Percentiles rank a stretch among this genome's conserved stretches.
These are phyloP conservation scores for Sporodiniella umbellata DNA, from an alignment of 371 early-diverging fungal species.

Conservation along the genomic window DNA sequence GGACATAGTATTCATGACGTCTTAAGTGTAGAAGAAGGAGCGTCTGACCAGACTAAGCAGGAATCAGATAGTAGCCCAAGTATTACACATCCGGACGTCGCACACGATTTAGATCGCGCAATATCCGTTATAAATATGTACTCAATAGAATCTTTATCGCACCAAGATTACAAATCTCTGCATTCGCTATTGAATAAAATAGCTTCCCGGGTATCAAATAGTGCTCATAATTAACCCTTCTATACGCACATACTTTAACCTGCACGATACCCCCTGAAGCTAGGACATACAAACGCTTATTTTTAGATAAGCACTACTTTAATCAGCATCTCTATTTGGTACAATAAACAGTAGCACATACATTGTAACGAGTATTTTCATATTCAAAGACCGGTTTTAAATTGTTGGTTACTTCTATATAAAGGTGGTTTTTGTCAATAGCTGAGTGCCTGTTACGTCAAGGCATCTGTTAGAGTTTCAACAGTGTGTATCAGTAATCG, in stretches of 20 bases:
- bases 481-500: too few species aligned
- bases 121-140: not conserved
- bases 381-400: too few species aligned
- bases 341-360: too few species aligned
- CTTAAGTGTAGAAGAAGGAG: slow-evolving; percentile 8
- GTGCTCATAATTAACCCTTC: slow-evolving; percentile 39
- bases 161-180: not conserved
- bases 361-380: too few species aligned
- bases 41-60: not conserved
- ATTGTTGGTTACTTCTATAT: too few species aligned
- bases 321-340: too few species aligned
- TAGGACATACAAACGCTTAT: too few species aligned
- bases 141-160: not conserved
- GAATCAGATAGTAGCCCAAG: not conserved
- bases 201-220: not conserved
- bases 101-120: not conserved
- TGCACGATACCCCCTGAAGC: slow-evolving; percentile 69
- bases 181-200: not conserved
- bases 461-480: too few species aligned
- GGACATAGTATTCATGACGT: slow-evolving; percentile 2
- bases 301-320: too few species aligned
- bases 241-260: slow-evolving; percentile 75
- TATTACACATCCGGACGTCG: not conserved
- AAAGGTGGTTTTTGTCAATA: too few species aligned
- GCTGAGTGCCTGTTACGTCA: too few species aligned